Evolutionary conservation across 352 stramenopile genomes (phyloP), one percentile per base, ranked within the genome.

Genomic region (Pythium apleroticum): DNA sequence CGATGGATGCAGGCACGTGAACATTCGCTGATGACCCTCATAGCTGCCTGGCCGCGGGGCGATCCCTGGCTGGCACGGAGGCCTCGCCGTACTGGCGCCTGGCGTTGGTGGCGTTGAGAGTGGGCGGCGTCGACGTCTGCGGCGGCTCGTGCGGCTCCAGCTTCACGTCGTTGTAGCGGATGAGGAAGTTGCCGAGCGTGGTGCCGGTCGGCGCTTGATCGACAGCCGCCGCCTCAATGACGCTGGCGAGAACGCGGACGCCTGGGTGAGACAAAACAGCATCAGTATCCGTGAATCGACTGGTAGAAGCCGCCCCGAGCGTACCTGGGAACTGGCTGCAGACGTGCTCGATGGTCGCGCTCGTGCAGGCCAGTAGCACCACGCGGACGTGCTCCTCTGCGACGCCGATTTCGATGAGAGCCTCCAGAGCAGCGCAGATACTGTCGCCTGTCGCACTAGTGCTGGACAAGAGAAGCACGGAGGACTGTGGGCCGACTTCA

Each of bases 171-270:
- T 83, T 81, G 60, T 85, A 88, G 12, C 77, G 68, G 25, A 61
- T 64, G 0, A 77, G 49, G 37, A 88, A 88, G 63, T 85, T 70
- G 20, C 75, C 69, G 15, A 88, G 70, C 19, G 75, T 80, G 20
- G 54, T 75, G 20, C 69, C 54, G 8, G 67, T 70, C 2, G 52
- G 56, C 4, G 30, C 6, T 2, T 49, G 3, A 3, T 49, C 48
- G 6, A 5, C 11, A 31, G 20, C 12, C 7, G 19, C 41, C 24
- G 66, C 60, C 52, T 81, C 71, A 11, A 60, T 39, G 19, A 81
- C 75, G 19, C 84, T 72, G 12, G 69, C 72, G 6, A 71, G 22
- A 17, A 68, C 15, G 15, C 43, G 61, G 14, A 68, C 45, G 19
- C 52, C 52, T 66, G n/a, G 30, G 30, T 33, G 30, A 33, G 30